Evolutionary conservation across 164 flowering plant species (phyloP), one percentile per base, ranked within the genome.

Genomic region (Saururus chinensis): DNA sequence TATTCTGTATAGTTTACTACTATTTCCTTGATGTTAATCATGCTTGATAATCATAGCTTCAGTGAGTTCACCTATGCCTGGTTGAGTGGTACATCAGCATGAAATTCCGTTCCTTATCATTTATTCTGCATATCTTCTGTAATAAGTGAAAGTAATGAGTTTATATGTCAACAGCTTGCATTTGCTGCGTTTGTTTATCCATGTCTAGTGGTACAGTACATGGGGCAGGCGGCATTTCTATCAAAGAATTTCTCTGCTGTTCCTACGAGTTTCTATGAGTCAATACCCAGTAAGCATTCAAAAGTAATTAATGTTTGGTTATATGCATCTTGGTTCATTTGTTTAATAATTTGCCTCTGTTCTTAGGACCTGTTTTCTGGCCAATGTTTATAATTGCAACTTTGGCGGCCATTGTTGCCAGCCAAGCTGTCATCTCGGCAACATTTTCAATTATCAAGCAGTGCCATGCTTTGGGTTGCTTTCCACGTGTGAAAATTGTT

Each of bases 201-300:
- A 24, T 87, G 84, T 60, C 60, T 87, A 14, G 76, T 87, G 24
- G 79, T 81, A 67, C 93, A 87, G 68, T 87, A 87, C 82, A 80
- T 81, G 93, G 93, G 93, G 6, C 93, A 84, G 66, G 88, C 93
- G 48, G 93, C 93, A 56, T 84, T 82, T 72, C 72, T 84, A 60
- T 78, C 93, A 40, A 84, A 81, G 70, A 84, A 87, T 57, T 72
- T 80, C 20, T 72, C 76, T 60, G 64, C 68, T 19, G 53, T 64
- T 48, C 68, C 73, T 19, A 67, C 40, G 55, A 76, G 79, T 81
- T 87, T 87, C 60, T 80, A 80, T 73, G 80, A 77, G n/a, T 82
- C 89, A 12, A 69, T 86, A 68, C 93, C 93, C 57, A 80, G 93
- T 81, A 64, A 67, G 71, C 45, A 51, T 64, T 41, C 10, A 3